Evolutionary conservation across 2,329 filamentous ascomycete genomes (phyloP).

Genomic region (Botryotinia calthae): DNA sequence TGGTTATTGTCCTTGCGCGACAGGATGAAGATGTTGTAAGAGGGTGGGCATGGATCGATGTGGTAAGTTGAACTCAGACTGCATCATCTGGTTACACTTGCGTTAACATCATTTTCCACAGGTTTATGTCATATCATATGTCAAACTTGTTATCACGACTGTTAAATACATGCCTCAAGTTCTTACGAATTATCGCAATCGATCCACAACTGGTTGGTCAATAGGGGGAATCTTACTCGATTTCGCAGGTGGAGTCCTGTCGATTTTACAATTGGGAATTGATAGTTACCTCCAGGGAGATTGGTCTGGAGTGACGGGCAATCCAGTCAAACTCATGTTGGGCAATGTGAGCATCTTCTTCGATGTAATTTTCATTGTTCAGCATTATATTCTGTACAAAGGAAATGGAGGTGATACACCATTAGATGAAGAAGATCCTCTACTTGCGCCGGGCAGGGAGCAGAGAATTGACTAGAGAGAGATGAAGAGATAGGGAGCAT

Average conservation of each 20-base stretch:
- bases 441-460: slow-evolving; percentile 24
- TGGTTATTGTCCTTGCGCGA: slow-evolving; percentile 45
- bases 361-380: slow-evolving; percentile 79
- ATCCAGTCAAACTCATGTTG: slow-evolving; percentile 85
- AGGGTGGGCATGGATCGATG: slow-evolving; percentile 62
- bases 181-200: slow-evolving; percentile 76
- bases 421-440: slow-evolving; percentile 25
- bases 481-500: background rate
- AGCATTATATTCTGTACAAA: slow-evolving; percentile 84
- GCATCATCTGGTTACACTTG: background rate
- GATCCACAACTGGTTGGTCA: slow-evolving; percentile 84
- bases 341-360: slow-evolving; percentile 85
- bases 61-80: slow-evolving; percentile 37
- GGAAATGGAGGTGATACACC: slow-evolving; percentile 23
- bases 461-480: slow-evolving; percentile 24
- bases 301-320: slow-evolving; percentile 88
- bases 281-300: slow-evolving; percentile 82
- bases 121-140: slow-evolving; percentile 71
- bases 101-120: slow-evolving; percentile 21
- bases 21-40: slow-evolving; percentile 43
- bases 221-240: slow-evolving; percentile 84
- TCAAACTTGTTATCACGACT: slow-evolving; percentile 84
- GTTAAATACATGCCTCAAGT: slow-evolving; percentile 93
- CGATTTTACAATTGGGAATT: slow-evolving; percentile 75
- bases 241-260: slow-evolving; percentile 75